Conservation (phyloP, 1,139 yeast genomes). For the Saccharomycopsis hybrid region DNA sequence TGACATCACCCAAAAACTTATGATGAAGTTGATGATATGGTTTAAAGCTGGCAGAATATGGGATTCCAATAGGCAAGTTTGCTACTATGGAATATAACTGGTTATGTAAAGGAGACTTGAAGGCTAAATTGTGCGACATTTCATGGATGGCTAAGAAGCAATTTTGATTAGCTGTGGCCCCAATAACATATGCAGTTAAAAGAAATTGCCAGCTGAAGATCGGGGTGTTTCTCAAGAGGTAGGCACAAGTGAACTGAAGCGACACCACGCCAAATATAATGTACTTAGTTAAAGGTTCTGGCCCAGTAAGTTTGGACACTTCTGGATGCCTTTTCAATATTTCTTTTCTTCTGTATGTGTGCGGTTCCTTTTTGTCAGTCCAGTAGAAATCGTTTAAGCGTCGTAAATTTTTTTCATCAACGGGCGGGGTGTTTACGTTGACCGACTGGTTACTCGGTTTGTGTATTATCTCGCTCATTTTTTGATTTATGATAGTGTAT, state of each 20-base stretch:
- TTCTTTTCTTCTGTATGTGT: constrained; percentile 62
- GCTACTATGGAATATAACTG: constrained; percentile 71
- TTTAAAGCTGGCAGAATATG: constrained; percentile 84
- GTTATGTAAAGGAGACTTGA: constrained; percentile 71
- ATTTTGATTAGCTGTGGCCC: constrained; percentile 84
- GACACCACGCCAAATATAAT: constrained; percentile 57
- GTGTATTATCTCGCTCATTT: constrained; percentile 16
- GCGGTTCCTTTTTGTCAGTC: constrained; percentile 82
- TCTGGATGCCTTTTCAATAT: constrained; percentile 75
- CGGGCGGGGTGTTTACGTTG: constrained; percentile 24
- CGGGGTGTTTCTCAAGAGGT: constrained; percentile 48
- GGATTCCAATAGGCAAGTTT: constrained; percentile 83
- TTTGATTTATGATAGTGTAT: too few species aligned
- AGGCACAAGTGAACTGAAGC: constrained; percentile 60
- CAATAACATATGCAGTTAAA: constrained; percentile 63
- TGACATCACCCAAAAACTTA: constrained; percentile 82
- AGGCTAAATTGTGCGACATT: constrained; percentile 77
- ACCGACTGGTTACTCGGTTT: constrained; percentile 16
- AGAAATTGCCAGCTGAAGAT: constrained; percentile 53
- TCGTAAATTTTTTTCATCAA: constrained; percentile 22
- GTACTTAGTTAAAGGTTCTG: constrained; percentile 80
- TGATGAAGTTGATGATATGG: constrained; percentile 92
- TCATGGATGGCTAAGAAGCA: constrained; percentile 85
- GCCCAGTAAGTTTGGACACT: constrained; percentile 74
- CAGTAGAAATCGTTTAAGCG: constrained; percentile 59